These are phyloP conservation scores for Cryptosporidium canis DNA, from an alignment of 169 alveolate genomes.

Conservation along the genomic window DNA sequence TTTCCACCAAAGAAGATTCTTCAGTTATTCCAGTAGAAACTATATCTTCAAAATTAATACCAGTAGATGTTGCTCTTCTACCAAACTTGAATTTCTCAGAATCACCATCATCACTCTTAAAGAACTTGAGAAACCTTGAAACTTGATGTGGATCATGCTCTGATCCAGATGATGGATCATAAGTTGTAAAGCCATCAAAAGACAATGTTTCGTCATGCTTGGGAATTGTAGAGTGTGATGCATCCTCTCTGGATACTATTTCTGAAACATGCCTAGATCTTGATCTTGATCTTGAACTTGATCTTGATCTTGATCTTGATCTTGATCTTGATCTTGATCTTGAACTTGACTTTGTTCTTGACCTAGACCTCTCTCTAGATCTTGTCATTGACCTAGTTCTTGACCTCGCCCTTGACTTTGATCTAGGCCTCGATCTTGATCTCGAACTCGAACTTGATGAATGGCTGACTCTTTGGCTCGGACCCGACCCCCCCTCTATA, in stretches of 20 bases:
- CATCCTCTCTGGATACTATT: background rate
- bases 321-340: constrained; percentile 26
- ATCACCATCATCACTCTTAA: no score
- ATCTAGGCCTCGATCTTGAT: background rate
- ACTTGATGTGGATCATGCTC: background rate
- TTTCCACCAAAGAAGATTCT: background rate
- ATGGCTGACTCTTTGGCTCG: no score
- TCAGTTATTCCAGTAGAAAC: background rate
- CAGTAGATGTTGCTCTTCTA: no score
- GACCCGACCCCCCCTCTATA: no score
- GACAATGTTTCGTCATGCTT: no score
- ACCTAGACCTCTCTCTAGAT: background rate
- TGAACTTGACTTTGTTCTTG: background rate
- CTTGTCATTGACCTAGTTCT: background rate
- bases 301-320: constrained; percentile 1
- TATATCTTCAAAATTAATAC: no score
- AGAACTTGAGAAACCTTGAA: background rate
- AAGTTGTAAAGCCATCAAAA: no score
- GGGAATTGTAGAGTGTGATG: background rate
- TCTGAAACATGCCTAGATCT: background rate
- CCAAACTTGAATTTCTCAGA: no score
- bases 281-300: constrained; percentile 3
- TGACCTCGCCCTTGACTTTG: background rate
- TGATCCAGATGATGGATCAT: no score
- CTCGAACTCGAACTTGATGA: background rate